Evolutionary conservation across 2,329 filamentous ascomycete species (phyloP).

Genomic region (Diplodia sapinea): DNA sequence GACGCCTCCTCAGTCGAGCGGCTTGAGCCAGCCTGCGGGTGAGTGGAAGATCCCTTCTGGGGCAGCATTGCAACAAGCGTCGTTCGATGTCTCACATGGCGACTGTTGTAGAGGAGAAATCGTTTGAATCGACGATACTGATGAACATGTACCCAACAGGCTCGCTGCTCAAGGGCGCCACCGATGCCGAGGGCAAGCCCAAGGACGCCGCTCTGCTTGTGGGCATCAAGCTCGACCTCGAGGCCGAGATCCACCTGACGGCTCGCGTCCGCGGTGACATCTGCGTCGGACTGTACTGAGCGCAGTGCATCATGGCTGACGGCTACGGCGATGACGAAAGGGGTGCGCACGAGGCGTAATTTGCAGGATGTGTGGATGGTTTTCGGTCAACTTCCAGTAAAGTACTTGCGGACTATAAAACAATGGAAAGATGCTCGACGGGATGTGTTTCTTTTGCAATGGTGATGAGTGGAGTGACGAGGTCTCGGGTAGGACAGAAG

Average conservation of each 20-base stretch:
- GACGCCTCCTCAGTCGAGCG: slow-evolving; percentile 21
- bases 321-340: not conserved
- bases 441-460: not conserved
- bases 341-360: not conserved
- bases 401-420: slow-evolving; percentile 9
- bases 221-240: slow-evolving; percentile 68
- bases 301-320: not conserved
- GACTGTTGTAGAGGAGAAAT: not conserved
- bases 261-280: slow-evolving; percentile 67
- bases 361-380: slow-evolving; percentile 2
- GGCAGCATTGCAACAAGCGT: not conserved
- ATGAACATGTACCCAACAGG: slow-evolving; percentile 44
- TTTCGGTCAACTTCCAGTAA: slow-evolving; percentile 16
- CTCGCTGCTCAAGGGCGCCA: slow-evolving; percentile 62
- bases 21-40: slow-evolving; percentile 29
- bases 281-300: slow-evolving; percentile 62
- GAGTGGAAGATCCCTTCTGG: not conserved
- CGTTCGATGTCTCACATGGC: slow-evolving; percentile 9
- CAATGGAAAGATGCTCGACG: slow-evolving; percentile 26
- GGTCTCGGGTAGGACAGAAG: not conserved
- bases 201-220: slow-evolving; percentile 65
- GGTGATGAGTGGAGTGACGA: not conserved
- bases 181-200: slow-evolving; percentile 62
- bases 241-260: slow-evolving; percentile 67
- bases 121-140: slow-evolving; percentile 22